Base-by-base conservation (phyloP, 2,329 filamentous ascomycete genomes). In the Epichloe festucae region DNA sequence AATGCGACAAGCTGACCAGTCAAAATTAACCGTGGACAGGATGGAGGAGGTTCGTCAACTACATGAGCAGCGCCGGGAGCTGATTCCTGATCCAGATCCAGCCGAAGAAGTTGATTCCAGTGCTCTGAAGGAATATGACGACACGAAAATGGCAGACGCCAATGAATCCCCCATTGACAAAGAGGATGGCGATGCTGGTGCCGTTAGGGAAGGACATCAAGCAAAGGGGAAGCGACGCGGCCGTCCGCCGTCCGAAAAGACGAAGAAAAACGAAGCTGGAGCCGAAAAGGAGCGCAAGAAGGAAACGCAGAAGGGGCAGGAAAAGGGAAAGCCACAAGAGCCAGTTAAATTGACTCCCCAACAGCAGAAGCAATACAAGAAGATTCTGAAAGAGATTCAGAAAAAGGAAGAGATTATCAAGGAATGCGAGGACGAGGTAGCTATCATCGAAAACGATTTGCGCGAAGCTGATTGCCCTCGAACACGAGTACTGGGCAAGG, bases 381-480 rank as follows among this genome's bases (percentile, higher is more conserved):
- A 90, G 65, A 74, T 97, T 1, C 67, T 95, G 47, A 89, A 89
- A 60, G 89, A 94, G 55, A 95, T 96, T 53, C 84, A 91, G 56
- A 89, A 90, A 90, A 87, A 91, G 64, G 87, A 94, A 62, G 82
- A 84, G 0, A 74, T 82, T 44, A 84, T 98, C 62, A 82, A 82
- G 63, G 79, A 85, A 49, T 89, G 86, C 62, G 91, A 98, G 65
- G 84, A 85, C 5, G 84, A 91, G 61, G 94, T 98, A 56, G 82
- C 82, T 3, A 78, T 85, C 35, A 80, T 95, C 49, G 91, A 97
- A 60, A 90, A 94, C 60, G 90, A 97, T 64, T 75, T 98, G 45
- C 86, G 93, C 49, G 91, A 97, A 68, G 89, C 90, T 41, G 88
- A 96, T 67, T 95, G 91, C 60, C 88, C 90, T 38, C 84, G 93